Evolutionary conservation across 768 basidiomycete species (phyloP).

Genomic region (Agaricus blazei): DNA sequence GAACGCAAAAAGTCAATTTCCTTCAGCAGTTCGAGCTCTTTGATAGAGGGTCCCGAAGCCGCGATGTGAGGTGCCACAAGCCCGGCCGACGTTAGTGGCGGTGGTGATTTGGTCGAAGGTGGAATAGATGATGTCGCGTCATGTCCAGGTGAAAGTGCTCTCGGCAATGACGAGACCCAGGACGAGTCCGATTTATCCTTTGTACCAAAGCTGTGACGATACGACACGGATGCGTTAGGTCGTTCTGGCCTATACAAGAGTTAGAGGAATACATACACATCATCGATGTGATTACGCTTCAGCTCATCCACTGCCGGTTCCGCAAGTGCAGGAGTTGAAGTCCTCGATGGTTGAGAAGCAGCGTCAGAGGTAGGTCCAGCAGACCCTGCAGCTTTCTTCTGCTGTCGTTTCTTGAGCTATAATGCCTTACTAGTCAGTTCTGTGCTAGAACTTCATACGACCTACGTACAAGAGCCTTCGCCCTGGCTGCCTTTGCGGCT

Average conservation of each 20-base stretch:
- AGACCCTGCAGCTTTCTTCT: slow-evolving; percentile 55
- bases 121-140: slow-evolving; percentile 11
- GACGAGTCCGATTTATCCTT: slow-evolving; percentile 43
- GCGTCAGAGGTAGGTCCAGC: slow-evolving; percentile 25
- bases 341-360: slow-evolving; percentile 33
- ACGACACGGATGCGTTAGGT: neutral
- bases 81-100: neutral
- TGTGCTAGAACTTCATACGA: neutral
- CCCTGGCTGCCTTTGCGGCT: slow-evolving; percentile 77
- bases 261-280: slow-evolving; percentile 52
- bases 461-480: slow-evolving; percentile 67
- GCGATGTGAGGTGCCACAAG: neutral
- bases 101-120: slow-evolving; percentile 12
- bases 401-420: slow-evolving; percentile 79
- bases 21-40: slow-evolving; percentile 8
- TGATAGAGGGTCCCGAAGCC: neutral
- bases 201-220: neutral
- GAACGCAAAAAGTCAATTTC: slow-evolving; percentile 17
- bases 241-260: neutral
- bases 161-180: slow-evolving; percentile 61
- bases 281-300: slow-evolving; percentile 45
- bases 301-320: slow-evolving; percentile 24
- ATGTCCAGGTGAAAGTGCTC: slow-evolving; percentile 29
- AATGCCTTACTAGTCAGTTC: neutral
- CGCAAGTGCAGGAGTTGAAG: slow-evolving; percentile 48